A percentile compares a stretch with the other conserved stretches of the same genome.
Conservation (phyloP, 768 basidiomycete genomes). For the Xerocomus brunneocitrinus region DNA sequence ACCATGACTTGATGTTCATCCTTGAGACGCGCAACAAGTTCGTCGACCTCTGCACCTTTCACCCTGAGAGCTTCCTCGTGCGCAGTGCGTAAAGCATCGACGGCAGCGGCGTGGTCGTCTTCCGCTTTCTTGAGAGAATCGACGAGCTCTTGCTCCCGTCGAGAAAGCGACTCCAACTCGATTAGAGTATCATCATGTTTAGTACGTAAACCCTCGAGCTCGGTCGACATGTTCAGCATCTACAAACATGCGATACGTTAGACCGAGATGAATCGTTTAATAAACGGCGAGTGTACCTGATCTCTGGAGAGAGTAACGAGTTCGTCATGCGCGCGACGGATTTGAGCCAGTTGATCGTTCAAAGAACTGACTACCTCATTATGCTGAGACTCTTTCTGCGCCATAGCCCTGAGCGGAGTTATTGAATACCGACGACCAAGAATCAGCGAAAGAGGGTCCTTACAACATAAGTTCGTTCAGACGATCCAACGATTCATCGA, state of each 20-base stretch:
- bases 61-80: constrained; percentile 42
- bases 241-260: constrained; percentile 24
- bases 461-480: constrained; percentile 92
- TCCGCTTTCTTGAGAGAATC: constrained; percentile 47
- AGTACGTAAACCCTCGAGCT: constrained; percentile 68
- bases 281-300: constrained; percentile 50
- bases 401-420: constrained; percentile 72
- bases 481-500: constrained; percentile 70
- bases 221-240: constrained; percentile 85
- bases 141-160: constrained; percentile 53
- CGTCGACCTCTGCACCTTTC: constrained; percentile 41
- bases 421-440: constrained; percentile 6
- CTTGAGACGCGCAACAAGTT: constrained; percentile 42
- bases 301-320: constrained; percentile 77
- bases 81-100: constrained; percentile 43
- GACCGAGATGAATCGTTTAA: not conserved
- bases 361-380: constrained; percentile 74
- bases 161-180: constrained; percentile 50
- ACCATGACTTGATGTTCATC: constrained; percentile 44
- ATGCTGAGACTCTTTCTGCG: constrained; percentile 91
- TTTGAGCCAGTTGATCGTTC: constrained; percentile 58
- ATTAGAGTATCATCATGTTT: constrained; percentile 52
- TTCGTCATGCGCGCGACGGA: constrained; percentile 78
- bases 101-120: constrained; percentile 42
- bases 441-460: constrained; percentile 27